These are phyloP conservation scores for Metschnikowia lochheadii DNA, from an alignment of 805 yeast genomes.

Conservation along the genomic window DNA sequence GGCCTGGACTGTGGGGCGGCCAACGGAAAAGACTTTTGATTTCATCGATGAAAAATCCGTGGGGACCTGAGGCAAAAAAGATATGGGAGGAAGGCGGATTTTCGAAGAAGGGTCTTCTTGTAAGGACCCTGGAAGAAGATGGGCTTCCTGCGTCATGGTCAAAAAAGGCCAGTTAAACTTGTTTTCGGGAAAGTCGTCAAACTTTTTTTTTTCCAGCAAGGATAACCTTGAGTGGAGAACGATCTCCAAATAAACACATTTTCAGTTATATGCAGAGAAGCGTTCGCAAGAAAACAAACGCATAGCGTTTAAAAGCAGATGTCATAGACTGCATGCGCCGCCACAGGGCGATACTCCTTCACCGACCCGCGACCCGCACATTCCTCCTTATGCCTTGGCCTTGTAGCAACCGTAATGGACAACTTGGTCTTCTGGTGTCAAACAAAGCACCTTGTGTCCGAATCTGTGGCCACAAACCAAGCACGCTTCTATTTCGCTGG, in stretches of 20 bases:
- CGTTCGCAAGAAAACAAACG: constrained; percentile 4
- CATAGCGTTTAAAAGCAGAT: constrained; percentile 2
- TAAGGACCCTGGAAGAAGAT: not conserved
- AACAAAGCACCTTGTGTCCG: constrained; percentile 51
- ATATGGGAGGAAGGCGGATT: constrained; percentile 26
- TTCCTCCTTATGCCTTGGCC: constrained; percentile 1
- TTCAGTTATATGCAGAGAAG: constrained; percentile 5
- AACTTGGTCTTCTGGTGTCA: constrained; percentile 40
- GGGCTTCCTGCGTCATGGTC: not conserved
- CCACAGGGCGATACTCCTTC: not conserved
- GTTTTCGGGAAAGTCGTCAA: not conserved
- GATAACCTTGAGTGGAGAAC: constrained; percentile 2
- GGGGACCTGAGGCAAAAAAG: constrained; percentile 20
- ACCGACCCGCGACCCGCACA: not conserved
- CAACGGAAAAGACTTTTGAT: not conserved
- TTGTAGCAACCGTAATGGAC: constrained; percentile 56
- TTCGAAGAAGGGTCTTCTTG: not conserved
- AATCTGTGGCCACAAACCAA: constrained; percentile 53
- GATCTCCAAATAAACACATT: constrained; percentile 4
- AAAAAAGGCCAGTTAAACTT: not conserved
- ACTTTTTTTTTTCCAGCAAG: not conserved
- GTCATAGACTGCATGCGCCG: constrained; percentile 1
- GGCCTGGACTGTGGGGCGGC: not conserved
- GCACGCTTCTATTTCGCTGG: constrained; percentile 46
- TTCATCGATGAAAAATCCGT: not conserved